A percentile compares a stretch with the other conserved stretches of the same genome.
These are phyloP conservation scores for Sarocladium brachiariae DNA, from an alignment of 2,329 filamentous ascomycete genomes.

Conservation along the genomic window DNA sequence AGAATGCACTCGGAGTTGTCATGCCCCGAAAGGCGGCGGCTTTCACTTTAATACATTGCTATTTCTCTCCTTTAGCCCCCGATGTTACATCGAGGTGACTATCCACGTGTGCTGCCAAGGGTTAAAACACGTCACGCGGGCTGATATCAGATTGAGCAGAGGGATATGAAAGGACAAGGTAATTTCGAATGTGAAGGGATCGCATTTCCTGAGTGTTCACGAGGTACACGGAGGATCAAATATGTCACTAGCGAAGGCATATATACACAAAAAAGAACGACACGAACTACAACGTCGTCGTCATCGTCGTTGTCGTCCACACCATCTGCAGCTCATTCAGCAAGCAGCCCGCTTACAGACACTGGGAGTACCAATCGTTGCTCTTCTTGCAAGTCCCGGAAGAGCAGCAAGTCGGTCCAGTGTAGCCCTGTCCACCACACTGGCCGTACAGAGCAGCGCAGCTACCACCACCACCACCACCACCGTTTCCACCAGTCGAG, in stretches of 20 bases:
- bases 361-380: conserved; percentile 18
- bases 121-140: background rate
- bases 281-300: background rate
- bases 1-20: background rate
- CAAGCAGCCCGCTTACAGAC: background rate
- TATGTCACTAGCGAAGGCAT: background rate
- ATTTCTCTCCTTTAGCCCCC: background rate
- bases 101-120: no score
- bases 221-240: background rate
- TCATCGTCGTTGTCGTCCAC: no score
- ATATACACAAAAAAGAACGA: background rate
- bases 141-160: background rate
- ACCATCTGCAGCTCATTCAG: background rate
- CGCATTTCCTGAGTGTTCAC: background rate
- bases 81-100: no score
- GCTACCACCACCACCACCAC: background rate
- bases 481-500: background rate
- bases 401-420: conserved; percentile 15
- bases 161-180: background rate
- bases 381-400: conserved; percentile 14
- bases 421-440: conserved; percentile 15
- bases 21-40: background rate
- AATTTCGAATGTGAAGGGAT: background rate
- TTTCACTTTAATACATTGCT: background rate
- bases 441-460: conserved; percentile 8